Evolutionary conservation across 2,329 filamentous ascomycete genomes (phyloP), one percentile per base, ranked within the genome.

Genomic region (Sporothrix sp.): DNA sequence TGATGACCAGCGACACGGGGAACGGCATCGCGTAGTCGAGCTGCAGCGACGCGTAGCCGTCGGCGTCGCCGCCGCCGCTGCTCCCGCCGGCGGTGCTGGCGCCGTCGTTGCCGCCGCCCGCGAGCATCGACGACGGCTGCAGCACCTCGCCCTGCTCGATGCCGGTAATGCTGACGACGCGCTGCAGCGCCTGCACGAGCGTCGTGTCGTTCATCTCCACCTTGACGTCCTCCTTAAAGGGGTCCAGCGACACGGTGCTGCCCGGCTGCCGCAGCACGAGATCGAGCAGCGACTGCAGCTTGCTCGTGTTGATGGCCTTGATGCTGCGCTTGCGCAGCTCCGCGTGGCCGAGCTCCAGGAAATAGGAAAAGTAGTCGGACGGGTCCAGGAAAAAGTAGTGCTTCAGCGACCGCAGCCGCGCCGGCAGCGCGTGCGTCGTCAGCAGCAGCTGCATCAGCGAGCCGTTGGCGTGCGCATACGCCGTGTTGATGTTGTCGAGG

Each of bases 371-470:
- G 71, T 95, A 98, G 65, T 98, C 93, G 30, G 93, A 96, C 8
- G 90, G 85, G 60, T 97, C 91, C 55, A 98, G 82, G 73, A 98
- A 98, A 72, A 97, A 98, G 71, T 98, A 98, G 67, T 98, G 93
- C 65, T 98, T 98, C 35, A 98, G 73, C 13, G 91, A 97, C 40
- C 85, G 81, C 51, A 98, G 75, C 33, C 93, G 81, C 25, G 87
- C 85, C 0, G 91, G 90, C 5, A 98, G 77, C 11, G 87, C 87
- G 63, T 98, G 93, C 7, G 93, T 93, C 0, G 91, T 97, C 36
- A 98, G 75, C 3, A 98, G 81, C 0, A 98, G 76, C 54, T 89
- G 85, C 68, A 98, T 82, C 20, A 98, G 75, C 7, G 91, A 95
- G 52, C 90, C 85, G 66, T 98, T 98, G 49, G 93, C 93, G 63